A percentile compares a stretch with the other conserved stretches of the same genome.
Evolutionary conservation across 169 alveolate species (phyloP).

Genomic region (Plasmodium knowlesi): DNA sequence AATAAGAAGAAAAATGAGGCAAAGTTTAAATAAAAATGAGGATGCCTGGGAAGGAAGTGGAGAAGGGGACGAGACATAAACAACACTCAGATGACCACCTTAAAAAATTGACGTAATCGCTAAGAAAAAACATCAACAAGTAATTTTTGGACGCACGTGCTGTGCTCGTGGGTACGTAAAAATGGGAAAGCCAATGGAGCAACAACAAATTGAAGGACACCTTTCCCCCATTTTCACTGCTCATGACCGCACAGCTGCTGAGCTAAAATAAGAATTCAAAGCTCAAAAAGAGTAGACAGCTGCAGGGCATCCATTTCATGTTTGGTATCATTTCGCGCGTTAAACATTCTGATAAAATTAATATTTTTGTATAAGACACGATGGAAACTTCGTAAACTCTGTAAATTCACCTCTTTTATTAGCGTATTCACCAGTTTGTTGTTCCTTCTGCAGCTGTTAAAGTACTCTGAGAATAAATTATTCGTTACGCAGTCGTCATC

Average conservation of each 20-base stretch:
- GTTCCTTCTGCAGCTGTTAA: constrained; percentile 44
- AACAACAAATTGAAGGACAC: neutral
- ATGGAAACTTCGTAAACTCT: constrained; percentile 38
- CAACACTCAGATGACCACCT: neutral
- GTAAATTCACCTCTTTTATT: constrained; percentile 60
- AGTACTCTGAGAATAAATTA: constrained; percentile 71
- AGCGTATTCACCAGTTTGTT: constrained; percentile 32
- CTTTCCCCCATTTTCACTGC: neutral
- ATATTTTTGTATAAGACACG: constrained; percentile 44
- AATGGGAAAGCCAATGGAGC: neutral
- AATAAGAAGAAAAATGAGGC: neutral
- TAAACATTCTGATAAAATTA: constrained; percentile 57
- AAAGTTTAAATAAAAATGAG: neutral
- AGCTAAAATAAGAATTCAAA: constrained; percentile 4
- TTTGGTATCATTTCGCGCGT: constrained; percentile 8
- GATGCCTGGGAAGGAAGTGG: neutral
- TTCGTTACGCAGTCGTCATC: constrained; percentile 61
- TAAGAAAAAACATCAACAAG: neutral
- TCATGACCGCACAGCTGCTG: neutral
- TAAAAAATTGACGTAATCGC: neutral
- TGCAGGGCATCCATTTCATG: constrained; percentile 21
- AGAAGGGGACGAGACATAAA: neutral
- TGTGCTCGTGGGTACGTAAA: neutral
- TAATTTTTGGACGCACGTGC: neutral
- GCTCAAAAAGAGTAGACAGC: constrained; percentile 27